A percentile compares a stretch with the other conserved stretches of the same genome.
Evolutionary conservation across 228 moss, liverwort and hornwort species (phyloP).

Genomic region (Sphagnum fallax): DNA sequence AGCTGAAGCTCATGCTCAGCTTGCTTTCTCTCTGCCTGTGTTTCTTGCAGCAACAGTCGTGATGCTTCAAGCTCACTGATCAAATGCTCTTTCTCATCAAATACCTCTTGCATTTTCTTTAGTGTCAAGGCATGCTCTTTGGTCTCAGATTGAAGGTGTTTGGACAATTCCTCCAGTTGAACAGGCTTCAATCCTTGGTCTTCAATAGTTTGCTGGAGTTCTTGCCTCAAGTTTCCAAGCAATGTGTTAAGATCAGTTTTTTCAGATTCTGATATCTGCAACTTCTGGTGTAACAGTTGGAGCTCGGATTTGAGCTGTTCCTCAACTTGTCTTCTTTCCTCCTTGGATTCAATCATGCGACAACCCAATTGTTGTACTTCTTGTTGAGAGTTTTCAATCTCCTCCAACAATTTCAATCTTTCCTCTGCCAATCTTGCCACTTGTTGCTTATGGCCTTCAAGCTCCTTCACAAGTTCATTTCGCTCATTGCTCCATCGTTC

Average conservation of each 20-base stretch:
- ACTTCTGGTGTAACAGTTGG: slow-evolving; percentile 22
- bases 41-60: slow-evolving; percentile 8
- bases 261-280: slow-evolving; percentile 14
- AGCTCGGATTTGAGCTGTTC: slow-evolving; percentile 7
- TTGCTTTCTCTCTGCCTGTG: slow-evolving; percentile 25
- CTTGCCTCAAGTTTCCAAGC: slow-evolving; percentile 11
- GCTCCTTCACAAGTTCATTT: slow-evolving; percentile 11
- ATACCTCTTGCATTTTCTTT: slow-evolving; percentile 10
- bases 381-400: slow-evolving; percentile 14
- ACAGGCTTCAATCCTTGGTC: no score
- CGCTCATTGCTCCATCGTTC: slow-evolving; percentile 6
- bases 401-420: slow-evolving; percentile 10
- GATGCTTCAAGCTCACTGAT: slow-evolving; percentile 15
- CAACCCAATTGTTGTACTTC: slow-evolving; percentile 24
- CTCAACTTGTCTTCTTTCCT: slow-evolving; percentile 5
- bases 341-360: not conserved
- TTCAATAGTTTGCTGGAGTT: slow-evolving; percentile 11
- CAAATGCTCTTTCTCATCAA: slow-evolving; percentile 24
- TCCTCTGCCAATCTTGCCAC: slow-evolving; percentile 16
- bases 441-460: slow-evolving; percentile 16
- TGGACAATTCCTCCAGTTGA: no score
- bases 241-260: slow-evolving; percentile 10
- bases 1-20: slow-evolving; percentile 26
- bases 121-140: no score
- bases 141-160: no score